Conservation (phyloP, 1,139 yeast species). For the Groenewaldozyma sp. region DNA sequence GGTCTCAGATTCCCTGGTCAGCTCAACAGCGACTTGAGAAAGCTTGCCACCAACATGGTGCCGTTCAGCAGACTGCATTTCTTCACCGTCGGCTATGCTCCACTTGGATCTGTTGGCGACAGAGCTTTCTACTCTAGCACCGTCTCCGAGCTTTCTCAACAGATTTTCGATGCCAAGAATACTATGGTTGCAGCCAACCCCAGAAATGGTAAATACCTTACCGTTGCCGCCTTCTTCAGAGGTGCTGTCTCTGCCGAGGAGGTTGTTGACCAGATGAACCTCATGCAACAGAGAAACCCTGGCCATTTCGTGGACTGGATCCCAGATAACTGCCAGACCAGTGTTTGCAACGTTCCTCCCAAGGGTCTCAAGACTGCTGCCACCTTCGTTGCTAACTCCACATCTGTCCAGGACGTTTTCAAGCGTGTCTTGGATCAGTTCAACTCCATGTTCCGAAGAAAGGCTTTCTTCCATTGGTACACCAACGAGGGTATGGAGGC, state of each 20-base stretch:
- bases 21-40: constrained; percentile 82
- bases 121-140: constrained; percentile 75
- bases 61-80: constrained; percentile 94
- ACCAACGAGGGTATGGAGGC: constrained; percentile 94
- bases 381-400: constrained; percentile 85
- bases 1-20: constrained; percentile 92
- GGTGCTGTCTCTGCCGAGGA: constrained; percentile 88
- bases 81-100: constrained; percentile 93
- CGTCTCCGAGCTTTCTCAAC: constrained; percentile 88
- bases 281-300: constrained; percentile 73
- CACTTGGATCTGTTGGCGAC: constrained; percentile 63
- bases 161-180: constrained; percentile 82
- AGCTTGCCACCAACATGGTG: constrained; percentile 84
- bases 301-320: constrained; percentile 91
- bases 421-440: constrained; percentile 86
- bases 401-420: constrained; percentile 84
- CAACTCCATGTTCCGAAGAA: constrained; percentile 85
- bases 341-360: constrained; percentile 87
- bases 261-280: constrained; percentile 87
- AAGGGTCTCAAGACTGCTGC: constrained; percentile 81
- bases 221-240: constrained; percentile 92
- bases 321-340: constrained; percentile 92
- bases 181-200: constrained; percentile 97
- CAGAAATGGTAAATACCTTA: constrained; percentile 78
- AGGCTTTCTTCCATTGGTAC: constrained; percentile 95